Base-by-base conservation (phyloP, 2,329 filamentous ascomycete genomes). In the Penicillium rolfsii region DNA sequence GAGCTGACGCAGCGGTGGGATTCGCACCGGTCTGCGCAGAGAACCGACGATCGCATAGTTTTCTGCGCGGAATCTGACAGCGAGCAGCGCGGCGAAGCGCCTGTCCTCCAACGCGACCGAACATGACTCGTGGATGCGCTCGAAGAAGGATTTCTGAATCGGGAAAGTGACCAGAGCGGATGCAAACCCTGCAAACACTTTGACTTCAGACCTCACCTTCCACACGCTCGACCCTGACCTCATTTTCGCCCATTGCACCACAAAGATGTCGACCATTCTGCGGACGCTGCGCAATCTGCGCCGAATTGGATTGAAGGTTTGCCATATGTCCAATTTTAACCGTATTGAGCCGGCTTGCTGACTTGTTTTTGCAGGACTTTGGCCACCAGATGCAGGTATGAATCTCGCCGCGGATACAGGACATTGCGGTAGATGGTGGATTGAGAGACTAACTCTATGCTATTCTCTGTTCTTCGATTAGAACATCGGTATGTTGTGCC, bases 381-480 rank as follows among this genome's bases (percentile, higher is more conserved):
- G 90, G 87, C 80, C 90, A 91, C 80, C 95, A 98, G 84, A 86
- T 98, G 85, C 88, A 94, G 96, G 91, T 81, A 90, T 84, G 73
- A 61, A 58, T 30, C n/a, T 58, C 54, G 53, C 52, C 62, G 70
- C 65, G 59, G 54, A 61, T 46, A 57, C 52, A 57, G 58, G 56
- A 58, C 9, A 60, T 48, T 57, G 41, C 8, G 40, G 26, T 35
- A 40, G 55, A 58, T 55, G 55, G 45, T 36, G 61, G 62, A 43
- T 58, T 33, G 57, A 48, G 52, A 61, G 59, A 65, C 70, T 75
- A 66, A 74, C 70, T 33, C 24, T 43, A 45, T 38, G 43, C 33
- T 52, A 46, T 52, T 35, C 6, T 33, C 58, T 57, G 58, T n/a
- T 58, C 48, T 52, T 62, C 12, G 16, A 64, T 71, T 72, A 80